Base-by-base conservation (phyloP, 768 basidiomycete genomes). In the Boletus huronensis region DNA sequence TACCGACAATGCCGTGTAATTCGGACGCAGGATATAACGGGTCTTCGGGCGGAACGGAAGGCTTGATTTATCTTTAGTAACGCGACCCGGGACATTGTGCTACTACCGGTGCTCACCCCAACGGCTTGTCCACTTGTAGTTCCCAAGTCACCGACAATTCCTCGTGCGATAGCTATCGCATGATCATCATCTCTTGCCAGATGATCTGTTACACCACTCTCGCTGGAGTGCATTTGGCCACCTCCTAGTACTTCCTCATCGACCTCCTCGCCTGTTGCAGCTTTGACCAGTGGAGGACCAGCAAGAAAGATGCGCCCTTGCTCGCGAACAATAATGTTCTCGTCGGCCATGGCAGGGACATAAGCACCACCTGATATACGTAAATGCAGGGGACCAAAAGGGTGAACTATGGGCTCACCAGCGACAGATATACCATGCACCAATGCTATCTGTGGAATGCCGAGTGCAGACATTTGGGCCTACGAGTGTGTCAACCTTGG, bases 381-480 rank as follows among this genome's bases (percentile, higher is more conserved):
- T 44, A 39, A 53, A 53, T 23, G 44, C 40, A 42, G 57, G 39
- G 45, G 28, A 41, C 14, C 6, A 46, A 41, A 46, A 42, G 54
- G 52, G 50, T 7, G 34, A 41, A 32, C 26, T 43, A 17, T 26
- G 7, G 13, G 47, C 65, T 50, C 61, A 68, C 91, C 93, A 49
- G 94, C 94, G 17, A 97, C 93, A 40, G 88, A 90, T 64, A 96
- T 98, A 5, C 94, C 94, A 59, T 97, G 95, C 3, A 98, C 93
- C 25, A 93, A 82, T 10, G 92, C 87, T 61, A 98, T 87, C 69
- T 98, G 94, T 0, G 93, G 93, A 25, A 95, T 92, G 0, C 89
- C 85, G 0, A 93, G 75, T 1, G 92, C 91, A 45, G 93, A 95
- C 90, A 96, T 89, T 77, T 93, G 92, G 6, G 90, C 90, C 89